Base-by-base conservation (phyloP, 2,329 filamentous ascomycete genomes). In the Fusarium globosum region DNA sequence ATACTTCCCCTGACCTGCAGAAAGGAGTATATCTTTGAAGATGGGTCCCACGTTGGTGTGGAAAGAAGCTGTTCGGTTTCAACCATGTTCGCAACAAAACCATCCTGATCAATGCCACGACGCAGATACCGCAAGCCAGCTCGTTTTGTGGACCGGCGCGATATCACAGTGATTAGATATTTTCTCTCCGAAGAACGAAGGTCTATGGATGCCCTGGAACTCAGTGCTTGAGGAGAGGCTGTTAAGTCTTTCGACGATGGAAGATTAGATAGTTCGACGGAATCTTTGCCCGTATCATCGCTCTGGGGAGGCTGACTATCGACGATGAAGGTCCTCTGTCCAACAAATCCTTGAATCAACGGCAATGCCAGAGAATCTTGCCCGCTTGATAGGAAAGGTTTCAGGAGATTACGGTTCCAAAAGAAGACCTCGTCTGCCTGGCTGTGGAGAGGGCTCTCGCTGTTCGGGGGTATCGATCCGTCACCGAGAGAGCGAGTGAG, bases 51-150 rank as follows among this genome's bases (percentile, higher is more conserved):
- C 2, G 87, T 86, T 4, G 90, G 85, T 1, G 89, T 88, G 0
- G 94, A 96, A 6, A 99, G 86, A 15, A 99, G 92, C 81, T 99
- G 96, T 80, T 99, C 96, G 0, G 96, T 97, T 83, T 99, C 96
- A 26, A 98, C 96, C 35, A 88, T 91, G 79, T 99, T 99, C 23
- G 96, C 96, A 9, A 93, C 91, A 76, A 93, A 91, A 0, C 96
- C 96, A 66, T 95, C 90, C 66, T 98, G 95, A 76, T 99, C 95
- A 28, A 97, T 90, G 12, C 96, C 96, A 33, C 96, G 91, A 15
- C 96, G 92, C 7, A 98, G 86, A 82, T 99, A 99, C 61, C 96
- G 90, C 35, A 98, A 84, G 5, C 96, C 96, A 26, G 96, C 95
- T 46, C 96, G 89, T 77, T 96, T 93, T 28, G 92, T 90, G 2